A percentile compares a stretch with the other conserved stretches of the same genome.
Evolutionary conservation across 2,329 filamentous ascomycete species (phyloP).

Genomic region (Hirsutella rhossiliensis): DNA sequence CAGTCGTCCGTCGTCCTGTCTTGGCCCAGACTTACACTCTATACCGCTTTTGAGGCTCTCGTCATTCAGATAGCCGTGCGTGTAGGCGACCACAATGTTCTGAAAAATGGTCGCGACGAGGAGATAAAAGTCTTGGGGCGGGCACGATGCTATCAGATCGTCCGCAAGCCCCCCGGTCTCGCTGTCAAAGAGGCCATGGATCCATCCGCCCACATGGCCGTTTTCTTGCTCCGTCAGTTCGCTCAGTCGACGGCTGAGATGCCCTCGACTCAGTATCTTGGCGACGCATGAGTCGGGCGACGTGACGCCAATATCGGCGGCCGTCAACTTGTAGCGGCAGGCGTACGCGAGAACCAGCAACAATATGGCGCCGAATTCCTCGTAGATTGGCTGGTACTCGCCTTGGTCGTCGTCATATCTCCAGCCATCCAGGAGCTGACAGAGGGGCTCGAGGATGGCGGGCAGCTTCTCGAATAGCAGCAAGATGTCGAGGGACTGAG

Average conservation of each 20-base stretch:
- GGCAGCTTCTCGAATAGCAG: slow-evolving; percentile 62
- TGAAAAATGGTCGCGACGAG: slow-evolving; percentile 67
- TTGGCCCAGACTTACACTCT: slow-evolving; percentile 48
- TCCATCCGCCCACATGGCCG: slow-evolving; percentile 59
- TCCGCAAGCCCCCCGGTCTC: slow-evolving; percentile 65
- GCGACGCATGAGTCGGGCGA: slow-evolving; percentile 54
- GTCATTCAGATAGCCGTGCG: slow-evolving; percentile 51
- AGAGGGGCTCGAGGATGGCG: slow-evolving; percentile 61
- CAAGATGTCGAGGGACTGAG: slow-evolving; percentile 60
- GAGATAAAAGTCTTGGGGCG: slow-evolving; percentile 72
- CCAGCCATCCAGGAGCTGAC: slow-evolving; percentile 67
- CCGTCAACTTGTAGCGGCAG: slow-evolving; percentile 59
- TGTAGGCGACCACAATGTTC: slow-evolving; percentile 60
- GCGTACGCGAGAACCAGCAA: slow-evolving; percentile 62
- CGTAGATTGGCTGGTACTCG: slow-evolving; percentile 76
- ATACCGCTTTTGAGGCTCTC: slow-evolving; percentile 63
- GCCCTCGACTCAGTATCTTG: slow-evolving; percentile 49
- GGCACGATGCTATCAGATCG: slow-evolving; percentile 70
- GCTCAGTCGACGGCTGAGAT: slow-evolving; percentile 42
- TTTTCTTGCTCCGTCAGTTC: slow-evolving; percentile 54
- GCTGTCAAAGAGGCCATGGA: slow-evolving; percentile 63
- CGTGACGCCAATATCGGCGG: slow-evolving; percentile 50
- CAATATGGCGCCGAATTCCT: slow-evolving; percentile 71
- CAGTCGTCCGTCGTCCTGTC: background rate
- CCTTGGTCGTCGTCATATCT: slow-evolving; percentile 71